Percentiles rank a stretch among this genome's conserved stretches.
phyloP scores from a whole-genome alignment of 768 basidiomycete genomes.

The Tephrocybe sp. region DNA sequence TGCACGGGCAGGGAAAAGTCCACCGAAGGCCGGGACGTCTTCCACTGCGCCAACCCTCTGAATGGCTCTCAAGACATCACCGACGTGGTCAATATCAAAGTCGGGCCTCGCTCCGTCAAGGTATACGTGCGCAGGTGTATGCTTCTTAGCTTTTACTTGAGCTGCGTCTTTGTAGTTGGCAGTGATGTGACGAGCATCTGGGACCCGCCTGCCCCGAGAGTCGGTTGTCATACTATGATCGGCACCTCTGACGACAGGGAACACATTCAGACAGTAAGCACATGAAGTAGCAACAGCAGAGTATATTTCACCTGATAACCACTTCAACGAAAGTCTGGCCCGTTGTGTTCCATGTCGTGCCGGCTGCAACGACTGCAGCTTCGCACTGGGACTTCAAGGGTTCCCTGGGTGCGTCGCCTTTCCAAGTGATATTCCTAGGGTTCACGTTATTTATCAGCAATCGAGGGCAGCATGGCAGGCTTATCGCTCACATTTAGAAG shows the following conservation, averaged over 20 bases:
- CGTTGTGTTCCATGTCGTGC: neutral
- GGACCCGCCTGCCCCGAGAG: neutral
- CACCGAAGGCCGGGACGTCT: neutral
- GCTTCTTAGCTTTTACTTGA: conserved; percentile 1
- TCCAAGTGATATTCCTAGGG: conserved; percentile 2
- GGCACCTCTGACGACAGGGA: conserved; percentile 1
- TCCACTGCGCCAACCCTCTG: neutral
- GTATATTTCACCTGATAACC: neutral
- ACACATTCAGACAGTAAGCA: neutral
- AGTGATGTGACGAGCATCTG: conserved; percentile 1
- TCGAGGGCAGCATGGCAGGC: too few species aligned
- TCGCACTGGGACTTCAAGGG: neutral
- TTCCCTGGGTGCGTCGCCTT: conserved; percentile 1
- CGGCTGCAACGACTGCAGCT: neutral
- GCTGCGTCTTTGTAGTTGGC: conserved; percentile 1
- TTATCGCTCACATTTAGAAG: too few species aligned
- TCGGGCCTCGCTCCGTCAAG: neutral
- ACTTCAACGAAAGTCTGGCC: conserved; percentile 1
- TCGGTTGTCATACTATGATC: neutral
- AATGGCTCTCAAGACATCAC: too few species aligned
- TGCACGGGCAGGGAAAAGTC: too few species aligned
- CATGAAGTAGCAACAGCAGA: neutral
- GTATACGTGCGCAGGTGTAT: conserved; percentile 7
- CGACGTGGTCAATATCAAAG: neutral
- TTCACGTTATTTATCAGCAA: too few species aligned